These are phyloP conservation scores for Phytophthora fragariaefolia DNA, from an alignment of 352 stramenopile genomes.

Conservation along the genomic window DNA sequence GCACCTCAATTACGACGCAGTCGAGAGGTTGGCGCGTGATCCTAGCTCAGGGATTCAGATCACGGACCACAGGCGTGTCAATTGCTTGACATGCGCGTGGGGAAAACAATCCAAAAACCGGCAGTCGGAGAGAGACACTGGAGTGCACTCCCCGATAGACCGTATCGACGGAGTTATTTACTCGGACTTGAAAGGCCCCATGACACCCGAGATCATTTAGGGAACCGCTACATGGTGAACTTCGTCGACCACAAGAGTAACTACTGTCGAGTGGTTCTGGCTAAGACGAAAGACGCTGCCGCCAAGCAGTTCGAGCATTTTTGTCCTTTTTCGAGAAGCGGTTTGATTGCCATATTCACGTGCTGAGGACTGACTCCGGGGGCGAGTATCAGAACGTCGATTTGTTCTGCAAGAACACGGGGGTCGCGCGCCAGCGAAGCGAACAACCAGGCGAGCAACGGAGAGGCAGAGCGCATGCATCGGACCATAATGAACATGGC, in stretches of 20 bases:
- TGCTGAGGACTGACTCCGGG: no score
- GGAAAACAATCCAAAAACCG: constrained; percentile 27
- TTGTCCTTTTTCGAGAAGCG: no score
- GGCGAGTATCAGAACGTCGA: no score
- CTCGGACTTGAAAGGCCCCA: constrained; percentile 13
- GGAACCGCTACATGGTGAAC: constrained; percentile 22
- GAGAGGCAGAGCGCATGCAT: no score
- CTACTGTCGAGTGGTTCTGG: constrained; percentile 21
- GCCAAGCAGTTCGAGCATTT: neutral
- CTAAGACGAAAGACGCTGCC: constrained; percentile 12
- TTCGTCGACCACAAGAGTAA: constrained; percentile 21
- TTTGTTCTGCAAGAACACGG: no score
- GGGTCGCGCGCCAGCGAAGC: no score
- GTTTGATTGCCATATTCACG: no score
- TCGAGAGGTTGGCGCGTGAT: constrained; percentile 8
- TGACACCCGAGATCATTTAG: constrained; percentile 7
- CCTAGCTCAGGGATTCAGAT: constrained; percentile 10
- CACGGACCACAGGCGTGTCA: no score
- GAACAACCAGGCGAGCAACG: no score
- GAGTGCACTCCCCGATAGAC: constrained; percentile 21
- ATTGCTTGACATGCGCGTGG: constrained; percentile 19
- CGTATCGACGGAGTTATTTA: constrained; percentile 14
- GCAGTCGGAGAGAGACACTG: constrained; percentile 16
- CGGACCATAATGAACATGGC: no score
- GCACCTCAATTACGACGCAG: constrained; percentile 16